Evolutionary conservation across 2,329 filamentous ascomycete genomes (phyloP).

Genomic region (Penicillium sp.): DNA sequence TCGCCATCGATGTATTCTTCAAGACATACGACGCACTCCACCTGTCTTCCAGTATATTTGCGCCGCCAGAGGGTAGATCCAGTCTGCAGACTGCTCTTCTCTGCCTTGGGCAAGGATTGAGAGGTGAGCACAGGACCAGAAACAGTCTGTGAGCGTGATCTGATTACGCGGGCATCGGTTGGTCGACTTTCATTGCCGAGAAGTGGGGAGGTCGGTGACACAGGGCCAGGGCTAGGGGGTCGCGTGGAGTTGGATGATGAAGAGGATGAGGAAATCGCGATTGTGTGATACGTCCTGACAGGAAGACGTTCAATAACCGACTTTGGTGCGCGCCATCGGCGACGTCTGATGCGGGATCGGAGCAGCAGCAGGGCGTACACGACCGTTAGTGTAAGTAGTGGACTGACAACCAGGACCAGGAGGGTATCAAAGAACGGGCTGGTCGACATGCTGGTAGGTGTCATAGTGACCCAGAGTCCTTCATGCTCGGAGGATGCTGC

Average conservation of each 20-base stretch:
- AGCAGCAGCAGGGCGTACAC: slow-evolving; percentile 88
- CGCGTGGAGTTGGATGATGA: slow-evolving; percentile 60
- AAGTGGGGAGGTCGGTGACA: slow-evolving; percentile 77
- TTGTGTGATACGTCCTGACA: slow-evolving; percentile 91
- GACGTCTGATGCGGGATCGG: slow-evolving; percentile 81
- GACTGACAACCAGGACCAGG: slow-evolving; percentile 93
- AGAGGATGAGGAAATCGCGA: slow-evolving; percentile 61
- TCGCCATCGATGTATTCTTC: slow-evolving; percentile 96
- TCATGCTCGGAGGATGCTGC: slow-evolving; percentile 59
- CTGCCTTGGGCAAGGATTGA: slow-evolving; percentile 37
- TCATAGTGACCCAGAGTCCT: slow-evolving; percentile 95
- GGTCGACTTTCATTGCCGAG: slow-evolving; percentile 49
- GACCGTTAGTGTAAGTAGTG: slow-evolving; percentile 85
- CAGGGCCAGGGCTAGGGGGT: slow-evolving; percentile 63
- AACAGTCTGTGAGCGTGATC: slow-evolving; percentile 42
- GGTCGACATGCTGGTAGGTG: slow-evolving; percentile 81
- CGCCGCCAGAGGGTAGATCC: slow-evolving; percentile 50
- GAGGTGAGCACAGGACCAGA: slow-evolving; percentile 30
- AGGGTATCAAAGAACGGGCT: slow-evolving; percentile 96
- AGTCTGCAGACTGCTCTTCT: slow-evolving; percentile 44
- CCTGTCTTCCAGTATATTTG: slow-evolving; percentile 65
- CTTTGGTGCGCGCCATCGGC: slow-evolving; percentile 96
- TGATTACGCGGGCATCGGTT: slow-evolving; percentile 30
- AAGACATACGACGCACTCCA: slow-evolving; percentile 93
- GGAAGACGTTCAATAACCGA: slow-evolving; percentile 93